Base-by-base conservation (phyloP, 192 early-diverging fungal genomes). In the Coemansia aciculifera region DNA sequence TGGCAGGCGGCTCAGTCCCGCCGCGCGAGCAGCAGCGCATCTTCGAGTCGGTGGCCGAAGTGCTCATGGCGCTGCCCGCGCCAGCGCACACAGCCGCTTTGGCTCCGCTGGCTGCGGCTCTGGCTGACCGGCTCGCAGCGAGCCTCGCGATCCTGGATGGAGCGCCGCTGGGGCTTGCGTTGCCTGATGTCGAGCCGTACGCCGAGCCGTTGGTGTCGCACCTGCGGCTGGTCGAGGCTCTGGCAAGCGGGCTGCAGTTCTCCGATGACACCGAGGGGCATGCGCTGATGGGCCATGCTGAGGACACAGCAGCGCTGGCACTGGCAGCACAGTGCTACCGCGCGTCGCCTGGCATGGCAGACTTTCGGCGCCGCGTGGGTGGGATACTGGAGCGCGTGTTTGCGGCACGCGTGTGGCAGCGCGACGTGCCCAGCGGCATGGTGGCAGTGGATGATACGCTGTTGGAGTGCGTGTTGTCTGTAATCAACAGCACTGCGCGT, bases 21-120 rank as follows among this genome's bases (percentile, higher is more conserved):
- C 24, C 75, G 36, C 75, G 76, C 67, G 76, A 83, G 67, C 81
- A 83, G 64, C 75, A 83, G 69, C 75, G 81, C 24, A 67, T 83
- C 15, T 59, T 78, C 24, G 81, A 83, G 64, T 66, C 81, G 0
- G 76, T 83, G 38, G 75, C 75, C n/a, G 75, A 77, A 37, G 76
- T 83, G 2, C 54, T 72, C 5, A 66, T 69, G 66, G 70, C 72
- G 6, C 73, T 67, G 27, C 37, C 69, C 11, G 72, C 75, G 8
- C 52, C 64, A 4, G 54, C 51, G 12, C 81, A 75, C 27, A 13
- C 71, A 1, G 43, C 66, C 3, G 56, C 69, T 4, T 40, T 78
- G 43, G 65, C 37, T 1, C 75, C 75, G n/a, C 69, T 83, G 36
- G 38, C 62, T 2, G 34, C 54, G 2, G 56, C 71, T 5, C 70